Percentiles rank a stretch among this genome's conserved stretches.
phyloP scores from a whole-genome alignment of 1,139 yeast genomes.

The Yamadazyma atlantica region DNA sequence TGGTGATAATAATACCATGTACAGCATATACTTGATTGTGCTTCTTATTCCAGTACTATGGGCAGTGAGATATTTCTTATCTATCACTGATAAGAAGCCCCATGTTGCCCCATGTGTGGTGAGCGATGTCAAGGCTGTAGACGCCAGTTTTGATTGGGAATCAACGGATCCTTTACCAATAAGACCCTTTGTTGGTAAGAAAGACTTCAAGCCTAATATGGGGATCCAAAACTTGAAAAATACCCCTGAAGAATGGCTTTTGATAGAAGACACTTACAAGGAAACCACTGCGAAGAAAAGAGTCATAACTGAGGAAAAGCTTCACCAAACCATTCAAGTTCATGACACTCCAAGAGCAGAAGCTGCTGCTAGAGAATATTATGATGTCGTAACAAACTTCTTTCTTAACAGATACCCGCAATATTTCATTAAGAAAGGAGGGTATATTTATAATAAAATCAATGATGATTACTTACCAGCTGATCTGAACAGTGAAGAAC shows the following conservation, averaged over 20 bases:
- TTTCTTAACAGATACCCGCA: slow-evolving; percentile 34
- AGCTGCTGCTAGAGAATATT: slow-evolving; percentile 34
- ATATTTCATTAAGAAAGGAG: slow-evolving; percentile 22
- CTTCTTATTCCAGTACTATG: neutral
- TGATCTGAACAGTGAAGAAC: slow-evolving; percentile 14
- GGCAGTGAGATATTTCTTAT: neutral
- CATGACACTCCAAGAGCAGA: slow-evolving; percentile 17
- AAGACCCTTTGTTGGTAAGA: slow-evolving; percentile 49
- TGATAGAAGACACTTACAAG: slow-evolving; percentile 37
- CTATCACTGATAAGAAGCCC: neutral
- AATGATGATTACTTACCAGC: slow-evolving; percentile 28
- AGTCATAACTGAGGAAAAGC: slow-evolving; percentile 18
- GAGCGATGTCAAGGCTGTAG: slow-evolving; percentile 15
- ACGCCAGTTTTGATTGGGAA: slow-evolving; percentile 46
- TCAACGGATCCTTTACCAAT: slow-evolving; percentile 46
- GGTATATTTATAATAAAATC: slow-evolving; percentile 26
- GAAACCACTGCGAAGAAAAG: slow-evolving; percentile 23
- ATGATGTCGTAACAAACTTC: slow-evolving; percentile 27
- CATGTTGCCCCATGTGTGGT: slow-evolving; percentile 1
- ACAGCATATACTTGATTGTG: neutral
- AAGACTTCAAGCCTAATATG: slow-evolving; percentile 39
- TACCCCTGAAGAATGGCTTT: slow-evolving; percentile 37
- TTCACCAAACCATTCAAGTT: slow-evolving; percentile 24
- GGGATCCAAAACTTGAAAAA: slow-evolving; percentile 31
- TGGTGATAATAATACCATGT: too few species aligned